phyloP scores from a whole-genome alignment of 179 eudicot genomes.

The Vitellaria paradoxa region DNA sequence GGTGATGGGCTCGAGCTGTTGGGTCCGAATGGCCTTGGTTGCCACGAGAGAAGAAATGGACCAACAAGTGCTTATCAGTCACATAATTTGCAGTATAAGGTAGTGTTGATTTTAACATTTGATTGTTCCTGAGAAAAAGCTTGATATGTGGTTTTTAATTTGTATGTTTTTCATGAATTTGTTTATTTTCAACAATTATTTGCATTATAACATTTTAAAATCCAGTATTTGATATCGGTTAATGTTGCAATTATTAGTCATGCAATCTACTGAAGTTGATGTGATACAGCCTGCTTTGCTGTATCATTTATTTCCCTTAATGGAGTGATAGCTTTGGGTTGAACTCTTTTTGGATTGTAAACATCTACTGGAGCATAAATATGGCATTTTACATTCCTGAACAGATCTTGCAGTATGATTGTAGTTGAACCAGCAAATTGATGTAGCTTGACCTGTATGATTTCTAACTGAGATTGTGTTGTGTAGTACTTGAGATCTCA shows the following conservation, averaged over 20 bases:
- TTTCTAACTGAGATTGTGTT: constrained; percentile 13
- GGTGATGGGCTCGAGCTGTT: constrained; percentile 14
- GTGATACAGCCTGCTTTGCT: neutral
- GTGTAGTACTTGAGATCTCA: constrained; percentile 33
- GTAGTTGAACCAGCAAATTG: too few relatives aligned
- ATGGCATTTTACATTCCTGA: neutral
- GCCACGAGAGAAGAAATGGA: constrained; percentile 24
- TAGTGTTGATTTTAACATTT: constrained; percentile 8
- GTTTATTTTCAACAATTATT: neutral
- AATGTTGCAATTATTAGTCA: neutral
- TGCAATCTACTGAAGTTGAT: neutral
- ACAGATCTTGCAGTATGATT: too few relatives aligned
- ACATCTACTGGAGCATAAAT: neutral
- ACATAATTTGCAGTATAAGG: constrained; percentile 39
- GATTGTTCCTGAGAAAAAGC: neutral
- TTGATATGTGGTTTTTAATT: neutral
- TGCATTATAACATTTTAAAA: too few relatives aligned
- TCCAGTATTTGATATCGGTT: neutral
- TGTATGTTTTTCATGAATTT: neutral
- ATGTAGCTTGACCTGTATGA: too few relatives aligned
- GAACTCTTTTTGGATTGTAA: neutral
- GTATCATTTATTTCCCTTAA: neutral
- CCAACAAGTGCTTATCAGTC: constrained; percentile 22
- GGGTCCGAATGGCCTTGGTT: neutral
- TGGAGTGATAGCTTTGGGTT: neutral